A percentile compares a stretch with the other conserved stretches of the same genome.
phyloP scores from a whole-genome alignment of 1,284 basidiomycete species.

The Taiwanofungus camphoratus region DNA sequence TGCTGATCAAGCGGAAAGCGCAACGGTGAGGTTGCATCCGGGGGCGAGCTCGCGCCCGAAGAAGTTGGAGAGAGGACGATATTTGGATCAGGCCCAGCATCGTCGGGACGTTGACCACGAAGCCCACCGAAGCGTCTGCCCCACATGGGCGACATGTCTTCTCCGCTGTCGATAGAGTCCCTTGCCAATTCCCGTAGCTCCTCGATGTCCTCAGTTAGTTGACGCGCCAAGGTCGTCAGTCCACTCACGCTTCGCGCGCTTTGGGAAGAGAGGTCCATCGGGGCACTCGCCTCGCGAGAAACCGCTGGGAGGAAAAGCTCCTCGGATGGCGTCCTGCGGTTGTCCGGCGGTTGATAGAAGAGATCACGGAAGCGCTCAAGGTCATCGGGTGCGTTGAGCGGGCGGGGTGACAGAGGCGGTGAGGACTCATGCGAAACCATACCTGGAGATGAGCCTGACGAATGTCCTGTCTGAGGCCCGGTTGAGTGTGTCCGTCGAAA shows the following conservation, averaged over 20 bases:
- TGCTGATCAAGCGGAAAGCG: constrained; percentile 27
- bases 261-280: constrained; percentile 23
- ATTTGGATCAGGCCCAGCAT: constrained; percentile 19
- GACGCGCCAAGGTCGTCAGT: constrained; percentile 54
- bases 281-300: constrained; percentile 21
- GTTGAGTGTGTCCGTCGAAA: constrained; percentile 17
- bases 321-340: constrained; percentile 12
- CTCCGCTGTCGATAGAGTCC: constrained; percentile 12
- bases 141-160: constrained; percentile 24
- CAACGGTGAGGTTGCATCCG: constrained; percentile 25
- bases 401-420: constrained; percentile 29
- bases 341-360: constrained; percentile 49
- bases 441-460: constrained; percentile 30
- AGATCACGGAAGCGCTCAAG: constrained; percentile 65
- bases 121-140: constrained; percentile 25
- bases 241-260: constrained; percentile 40
- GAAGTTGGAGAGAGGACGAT: constrained; percentile 22
- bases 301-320: constrained; percentile 16
- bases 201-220: constrained; percentile 56
- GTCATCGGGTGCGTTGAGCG: constrained; percentile 51
- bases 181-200: constrained; percentile 27
- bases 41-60: constrained; percentile 16
- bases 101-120: constrained; percentile 21
- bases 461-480: constrained; percentile 14
- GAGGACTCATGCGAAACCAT: constrained; percentile 38